Evolutionary conservation across 2,329 filamentous ascomycete species (phyloP), one percentile per base, ranked within the genome.

Genomic region (Pseudocercospora musae): DNA sequence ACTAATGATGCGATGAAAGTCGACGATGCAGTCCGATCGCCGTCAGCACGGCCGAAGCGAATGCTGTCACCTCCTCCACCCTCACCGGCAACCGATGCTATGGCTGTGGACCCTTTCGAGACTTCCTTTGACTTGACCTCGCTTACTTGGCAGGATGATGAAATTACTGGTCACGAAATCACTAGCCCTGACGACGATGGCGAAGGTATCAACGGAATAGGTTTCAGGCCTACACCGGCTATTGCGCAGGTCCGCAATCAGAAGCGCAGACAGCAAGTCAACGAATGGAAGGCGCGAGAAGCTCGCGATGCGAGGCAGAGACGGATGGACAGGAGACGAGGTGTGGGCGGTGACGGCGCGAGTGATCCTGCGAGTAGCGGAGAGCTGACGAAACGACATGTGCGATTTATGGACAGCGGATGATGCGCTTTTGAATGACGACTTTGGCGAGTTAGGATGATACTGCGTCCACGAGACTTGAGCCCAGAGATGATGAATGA

Each of bases 151-250:
- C 82, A 82, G 69, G 83, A 85, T 66, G 79, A 79, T 40, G 86
- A 88, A 70, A 87, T 88, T 69, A 88, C 85, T 4, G 85, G 85
- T 13, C 83, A 87, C 68, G 72, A 80, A 31, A 77, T 76, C 20
- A 79, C 83, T 57, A 79, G 80, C 2, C 83, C 86, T 58, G 82
- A 81, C 42, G 85, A 87, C 69, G 86, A 88, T 71, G 85, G 85
- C 2, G 84, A 84, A 59, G 86, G 86, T 4, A 82, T 88, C 65
- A 87, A 88, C 68, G 86, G 86, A 1, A 80, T 88, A 60, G 86
- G 86, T 0, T 88, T 87, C 73, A 81, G 80, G 62, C 85, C 86
- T 3, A 87, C 85, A 1, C 80, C 85, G 15, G 82, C 84, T 44
- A 81, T 85, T 29, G 85, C 84, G 1, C 83, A 83, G 75, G 81